Conservation (phyloP, 257 asterid species). For the Solanum pimpinellifolium region DNA sequence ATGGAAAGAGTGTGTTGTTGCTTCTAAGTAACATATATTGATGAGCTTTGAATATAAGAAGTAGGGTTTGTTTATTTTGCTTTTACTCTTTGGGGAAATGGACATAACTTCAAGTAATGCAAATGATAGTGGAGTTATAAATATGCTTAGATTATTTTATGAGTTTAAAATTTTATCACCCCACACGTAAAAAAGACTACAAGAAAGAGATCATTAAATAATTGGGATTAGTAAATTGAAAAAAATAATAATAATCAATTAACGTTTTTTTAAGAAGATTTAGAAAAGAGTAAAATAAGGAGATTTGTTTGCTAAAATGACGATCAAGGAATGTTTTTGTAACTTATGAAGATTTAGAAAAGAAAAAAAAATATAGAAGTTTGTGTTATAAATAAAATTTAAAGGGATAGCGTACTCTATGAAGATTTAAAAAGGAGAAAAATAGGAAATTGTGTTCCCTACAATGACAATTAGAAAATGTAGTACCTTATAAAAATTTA, state of each 20-base stretch:
- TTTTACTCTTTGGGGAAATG: constrained; percentile 2
- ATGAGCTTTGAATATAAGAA: constrained; percentile 9
- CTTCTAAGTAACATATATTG: constrained; percentile 19
- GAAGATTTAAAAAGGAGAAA: not conserved
- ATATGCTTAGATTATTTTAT: not conserved
- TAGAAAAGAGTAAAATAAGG: not conserved
- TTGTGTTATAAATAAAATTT: too few species aligned
- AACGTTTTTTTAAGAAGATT: not conserved
- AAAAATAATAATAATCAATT: too few species aligned
- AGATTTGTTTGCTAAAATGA: not conserved
- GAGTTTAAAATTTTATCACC: not conserved
- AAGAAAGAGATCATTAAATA: not conserved
- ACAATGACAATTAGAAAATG: too few species aligned
- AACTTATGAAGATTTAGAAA: not conserved
- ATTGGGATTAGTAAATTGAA: not conserved
- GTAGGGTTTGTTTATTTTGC: constrained; percentile 1
- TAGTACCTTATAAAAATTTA: not conserved
- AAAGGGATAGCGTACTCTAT: not conserved
- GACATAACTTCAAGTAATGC: not conserved
- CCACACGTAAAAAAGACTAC: not conserved
- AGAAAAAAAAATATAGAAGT: not conserved
- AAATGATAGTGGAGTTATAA: not conserved
- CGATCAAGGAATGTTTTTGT: not conserved
- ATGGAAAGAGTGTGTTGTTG: not conserved
- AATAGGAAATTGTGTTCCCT: not conserved